A percentile compares a stretch with the other conserved stretches of the same genome.
These are phyloP conservation scores for Stylosanthes scabra DNA, from an alignment of 331 rosid species.

Conservation along the genomic window DNA sequence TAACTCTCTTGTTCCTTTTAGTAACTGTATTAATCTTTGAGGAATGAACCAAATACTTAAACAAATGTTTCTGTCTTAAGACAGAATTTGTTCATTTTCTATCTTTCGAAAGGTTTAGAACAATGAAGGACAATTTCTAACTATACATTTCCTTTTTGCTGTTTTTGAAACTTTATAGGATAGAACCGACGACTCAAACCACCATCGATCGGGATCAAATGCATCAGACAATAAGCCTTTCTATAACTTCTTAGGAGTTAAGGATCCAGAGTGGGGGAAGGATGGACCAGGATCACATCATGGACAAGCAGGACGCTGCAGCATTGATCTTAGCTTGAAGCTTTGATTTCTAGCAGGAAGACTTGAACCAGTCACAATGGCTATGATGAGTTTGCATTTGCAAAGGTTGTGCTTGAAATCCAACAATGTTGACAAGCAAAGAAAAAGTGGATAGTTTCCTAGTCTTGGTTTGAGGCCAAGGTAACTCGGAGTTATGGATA, in stretches of 20 bases:
- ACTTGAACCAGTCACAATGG: not conserved
- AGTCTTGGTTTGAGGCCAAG: conserved; percentile 9
- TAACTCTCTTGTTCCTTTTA: too few relatives aligned
- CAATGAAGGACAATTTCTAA: too few relatives aligned
- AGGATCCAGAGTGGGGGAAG: conserved; percentile 35
- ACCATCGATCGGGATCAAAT: conserved; percentile 30
- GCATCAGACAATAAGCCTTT: conserved; percentile 43
- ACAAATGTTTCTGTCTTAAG: too few relatives aligned
- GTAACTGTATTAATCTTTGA: too few relatives aligned
- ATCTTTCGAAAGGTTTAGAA: too few relatives aligned
- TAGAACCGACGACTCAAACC: conserved; percentile 27
- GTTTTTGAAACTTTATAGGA: conserved; percentile 37
- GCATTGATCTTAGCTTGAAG: conserved; percentile 69
- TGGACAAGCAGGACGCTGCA: conserved; percentile 40
- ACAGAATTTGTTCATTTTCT: too few relatives aligned
- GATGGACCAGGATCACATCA: conserved; percentile 31
- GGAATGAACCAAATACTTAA: too few relatives aligned
- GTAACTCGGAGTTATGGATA: conserved; percentile 19
- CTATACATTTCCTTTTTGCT: not conserved
- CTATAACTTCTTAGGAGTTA: conserved; percentile 51
- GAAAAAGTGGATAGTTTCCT: not conserved
- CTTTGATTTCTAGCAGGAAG: conserved; percentile 42
- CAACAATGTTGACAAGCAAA: conserved; percentile 17
- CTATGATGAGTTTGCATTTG: not conserved
- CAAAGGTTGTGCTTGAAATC: not conserved